phyloP scores from a whole-genome alignment of 441 rosid species.

The Isatis lusitanica region DNA sequence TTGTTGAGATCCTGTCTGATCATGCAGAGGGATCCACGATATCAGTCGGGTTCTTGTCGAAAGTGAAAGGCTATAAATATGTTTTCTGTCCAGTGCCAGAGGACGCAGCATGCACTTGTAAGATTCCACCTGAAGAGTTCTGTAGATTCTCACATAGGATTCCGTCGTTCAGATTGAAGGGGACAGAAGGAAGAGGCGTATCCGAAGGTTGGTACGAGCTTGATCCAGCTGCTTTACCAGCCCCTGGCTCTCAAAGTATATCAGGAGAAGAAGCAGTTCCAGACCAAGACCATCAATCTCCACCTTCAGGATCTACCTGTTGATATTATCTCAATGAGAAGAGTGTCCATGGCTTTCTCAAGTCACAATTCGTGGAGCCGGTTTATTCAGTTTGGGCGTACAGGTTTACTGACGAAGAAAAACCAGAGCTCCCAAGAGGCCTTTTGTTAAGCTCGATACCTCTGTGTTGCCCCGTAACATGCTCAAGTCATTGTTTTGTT shows the following conservation, averaged over 20 bases:
- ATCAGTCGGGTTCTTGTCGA: conserved; percentile 54
- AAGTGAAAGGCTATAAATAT: conserved; percentile 67
- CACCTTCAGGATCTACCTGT: conserved; percentile 55
- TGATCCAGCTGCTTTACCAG: conserved; percentile 66
- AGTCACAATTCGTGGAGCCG: not conserved
- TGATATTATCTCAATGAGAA: conserved; percentile 42
- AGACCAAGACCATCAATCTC: conserved; percentile 42
- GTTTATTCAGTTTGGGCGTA: conserved; percentile 28
- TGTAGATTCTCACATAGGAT: conserved; percentile 57
- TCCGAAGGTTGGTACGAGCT: conserved; percentile 60
- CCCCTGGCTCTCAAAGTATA: conserved; percentile 25
- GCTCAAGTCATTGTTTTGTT: conserved; percentile 13
- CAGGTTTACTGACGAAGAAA: conserved; percentile 19
- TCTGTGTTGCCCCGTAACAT: conserved; percentile 18
- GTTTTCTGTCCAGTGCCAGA: conserved; percentile 41
- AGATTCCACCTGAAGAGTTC: conserved; percentile 42
- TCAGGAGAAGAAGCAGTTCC: conserved; percentile 20
- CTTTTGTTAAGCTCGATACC: not conserved
- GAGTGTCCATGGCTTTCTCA: conserved; percentile 22
- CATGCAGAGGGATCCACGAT: conserved; percentile 42
- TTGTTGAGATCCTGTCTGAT: conserved; percentile 71
- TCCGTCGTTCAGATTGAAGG: conserved; percentile 54
- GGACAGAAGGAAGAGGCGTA: conserved; percentile 53
- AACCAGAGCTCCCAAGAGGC: conserved; percentile 11
- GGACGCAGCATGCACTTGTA: conserved; percentile 50